phyloP scores from a whole-genome alignment of 192 early-diverging fungal species.

The Phycomyces nitens region DNA sequence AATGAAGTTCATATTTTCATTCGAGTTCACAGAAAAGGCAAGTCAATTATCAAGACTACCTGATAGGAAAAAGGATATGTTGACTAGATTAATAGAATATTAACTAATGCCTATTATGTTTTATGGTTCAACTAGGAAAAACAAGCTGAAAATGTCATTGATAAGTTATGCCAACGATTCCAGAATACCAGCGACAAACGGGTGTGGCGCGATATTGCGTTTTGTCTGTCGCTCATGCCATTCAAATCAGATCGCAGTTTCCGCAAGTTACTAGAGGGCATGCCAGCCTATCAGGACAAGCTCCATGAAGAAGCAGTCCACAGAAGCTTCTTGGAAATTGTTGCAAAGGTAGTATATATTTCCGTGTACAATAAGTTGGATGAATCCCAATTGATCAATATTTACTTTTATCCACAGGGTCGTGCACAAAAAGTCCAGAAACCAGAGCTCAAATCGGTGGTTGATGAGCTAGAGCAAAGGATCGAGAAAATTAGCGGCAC shows the following conservation, averaged over 20 bases:
- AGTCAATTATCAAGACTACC: background rate
- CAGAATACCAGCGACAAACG: conserved; percentile 72
- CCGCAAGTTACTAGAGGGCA: conserved; percentile 77
- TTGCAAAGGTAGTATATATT: conserved; percentile 78
- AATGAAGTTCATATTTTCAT: conserved; percentile 84
- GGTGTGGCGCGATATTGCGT: conserved; percentile 91
- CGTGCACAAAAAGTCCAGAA: conserved; percentile 62
- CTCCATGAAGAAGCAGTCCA: conserved; percentile 79
- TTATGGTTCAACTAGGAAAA: too few species aligned
- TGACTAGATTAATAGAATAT: too few species aligned
- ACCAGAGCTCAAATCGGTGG: conserved; percentile 68
- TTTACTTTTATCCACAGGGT: conserved; percentile 36
- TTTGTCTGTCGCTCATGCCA: conserved; percentile 84
- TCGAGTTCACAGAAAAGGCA: conserved; percentile 84
- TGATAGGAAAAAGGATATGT: background rate
- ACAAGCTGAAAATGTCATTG: conserved; percentile 91
- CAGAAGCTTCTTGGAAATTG: conserved; percentile 85
- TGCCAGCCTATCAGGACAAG: conserved; percentile 90
- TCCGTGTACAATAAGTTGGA: too few species aligned
- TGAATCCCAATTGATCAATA: too few species aligned
- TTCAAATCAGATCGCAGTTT: conserved; percentile 86
- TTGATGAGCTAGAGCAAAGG: conserved; percentile 87
- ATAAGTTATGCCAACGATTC: conserved; percentile 95
- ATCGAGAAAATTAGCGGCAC: conserved; percentile 53
- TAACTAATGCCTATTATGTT: too few species aligned